Conservation (phyloP, 768 basidiomycete species). For the Russula dissimulans region DNA sequence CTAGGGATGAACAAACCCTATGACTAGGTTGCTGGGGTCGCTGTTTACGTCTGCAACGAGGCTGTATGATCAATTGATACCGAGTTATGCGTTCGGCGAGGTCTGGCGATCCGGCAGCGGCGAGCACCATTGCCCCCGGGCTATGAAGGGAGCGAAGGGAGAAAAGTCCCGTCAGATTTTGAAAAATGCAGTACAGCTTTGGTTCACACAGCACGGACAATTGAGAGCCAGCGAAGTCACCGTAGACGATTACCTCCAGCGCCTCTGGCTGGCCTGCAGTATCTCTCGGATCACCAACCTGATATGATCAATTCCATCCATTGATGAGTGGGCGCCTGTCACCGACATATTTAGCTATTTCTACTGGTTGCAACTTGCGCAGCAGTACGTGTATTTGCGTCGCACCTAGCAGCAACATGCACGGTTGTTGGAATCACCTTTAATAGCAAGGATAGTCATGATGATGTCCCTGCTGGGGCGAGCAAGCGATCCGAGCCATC, state of each 20-base stretch:
- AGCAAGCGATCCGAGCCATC: no score
- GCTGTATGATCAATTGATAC: conserved; percentile 63
- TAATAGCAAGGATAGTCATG: no score
- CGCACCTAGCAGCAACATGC: conserved; percentile 30
- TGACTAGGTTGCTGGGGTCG: conserved; percentile 61
- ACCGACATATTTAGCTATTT: conserved; percentile 45
- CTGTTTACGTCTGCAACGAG: conserved; percentile 68
- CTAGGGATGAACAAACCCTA: conserved; percentile 44
- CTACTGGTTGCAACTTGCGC: conserved; percentile 35
- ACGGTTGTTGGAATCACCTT: no score
- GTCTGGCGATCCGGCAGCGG: conserved; percentile 40
- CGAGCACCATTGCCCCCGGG: conserved; percentile 67
- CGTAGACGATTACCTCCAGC: no score
- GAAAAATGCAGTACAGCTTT: neutral
- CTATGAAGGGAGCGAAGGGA: conserved; percentile 26
- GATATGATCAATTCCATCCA: conserved; percentile 40
- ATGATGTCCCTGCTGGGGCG: no score
- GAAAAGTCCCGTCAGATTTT: neutral
- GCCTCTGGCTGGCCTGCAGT: no score
- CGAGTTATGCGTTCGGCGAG: conserved; percentile 42
- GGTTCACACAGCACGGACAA: conserved; percentile 38
- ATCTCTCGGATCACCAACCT: no score
- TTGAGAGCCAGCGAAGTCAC: conserved; percentile 45
- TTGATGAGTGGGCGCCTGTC: conserved; percentile 51
- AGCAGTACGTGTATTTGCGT: conserved; percentile 42